Base-by-base conservation (phyloP, 2,329 filamentous ascomycete species). In the Aspergillus pseudoviridinutans region DNA sequence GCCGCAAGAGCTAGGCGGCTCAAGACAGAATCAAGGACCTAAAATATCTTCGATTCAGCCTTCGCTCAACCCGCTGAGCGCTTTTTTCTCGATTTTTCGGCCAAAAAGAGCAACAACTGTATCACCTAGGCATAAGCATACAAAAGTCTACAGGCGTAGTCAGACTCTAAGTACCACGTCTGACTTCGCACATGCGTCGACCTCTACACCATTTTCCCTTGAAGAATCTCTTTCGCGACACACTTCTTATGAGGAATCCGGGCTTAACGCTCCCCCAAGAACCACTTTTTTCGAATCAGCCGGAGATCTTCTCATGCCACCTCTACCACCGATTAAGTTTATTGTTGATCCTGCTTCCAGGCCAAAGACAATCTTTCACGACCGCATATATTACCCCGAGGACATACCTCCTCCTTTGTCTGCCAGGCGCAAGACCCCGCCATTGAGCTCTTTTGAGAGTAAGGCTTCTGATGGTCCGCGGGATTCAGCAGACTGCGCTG, bases 221-320 rank as follows among this genome's bases (percentile, higher is more conserved):
- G 61, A 62, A 8, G 63, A 64, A 29, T 53, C 61, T 5, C 75
- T 77, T 3, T 78, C 80, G 3, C 74, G 80, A 55, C 82, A 82
- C 7, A 78, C 82, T 58, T 82, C 82, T 3, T 70, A 80, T 41
- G 76, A 81, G 50, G 78, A 82, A 44, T 74, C 77, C 49, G 71
- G 71, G 38, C 73, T 89, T 55, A 80, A 84, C 53, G 88, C 91
- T 7, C 94, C 94, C 3, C 94, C 94, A 0, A 89, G 86, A 66
- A 97, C 94, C 0, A 95, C 91, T 0, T 89, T 99, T 61, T 96
- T 99, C 59, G 94, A 99, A 76, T 92, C 93, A 4, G 94, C 94
- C 0, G 91, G 92, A 10, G 93, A 99, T 72, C 78, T 99, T 3
- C 83, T 99, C 44, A 95, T 93, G 71, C 94, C 94, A 4, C 93